Percentiles rank a stretch among this genome's conserved stretches.
phyloP scores from a whole-genome alignment of 306 rosid species.

The Cucumis sativus region DNA sequence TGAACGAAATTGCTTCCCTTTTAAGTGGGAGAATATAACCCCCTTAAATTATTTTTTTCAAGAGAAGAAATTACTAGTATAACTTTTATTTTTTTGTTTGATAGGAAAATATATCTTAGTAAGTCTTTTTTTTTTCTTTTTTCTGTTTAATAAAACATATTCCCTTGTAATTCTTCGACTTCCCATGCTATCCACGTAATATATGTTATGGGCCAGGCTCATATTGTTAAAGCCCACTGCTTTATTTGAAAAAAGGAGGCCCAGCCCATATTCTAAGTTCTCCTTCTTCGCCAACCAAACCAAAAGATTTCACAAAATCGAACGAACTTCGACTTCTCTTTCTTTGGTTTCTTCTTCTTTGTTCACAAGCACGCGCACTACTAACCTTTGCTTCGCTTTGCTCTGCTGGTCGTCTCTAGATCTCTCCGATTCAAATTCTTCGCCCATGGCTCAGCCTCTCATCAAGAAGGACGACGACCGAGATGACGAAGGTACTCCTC shows the following conservation, averaged over 20 bases:
- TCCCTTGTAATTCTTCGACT: no score
- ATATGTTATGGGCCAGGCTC: background rate
- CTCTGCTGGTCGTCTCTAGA: background rate
- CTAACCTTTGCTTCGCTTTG: background rate
- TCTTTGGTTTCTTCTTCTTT: background rate
- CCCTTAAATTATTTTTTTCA: no score
- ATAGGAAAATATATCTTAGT: no score
- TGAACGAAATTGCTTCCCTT: no score
- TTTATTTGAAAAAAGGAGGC: background rate
- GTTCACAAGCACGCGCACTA: background rate
- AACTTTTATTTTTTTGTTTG: no score
- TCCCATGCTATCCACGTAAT: no score
- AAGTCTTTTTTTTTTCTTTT: no score
- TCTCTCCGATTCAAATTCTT: slow-evolving; percentile 3
- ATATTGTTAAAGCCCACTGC: background rate
- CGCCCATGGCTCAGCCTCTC: slow-evolving; percentile 12
- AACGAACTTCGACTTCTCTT: background rate
- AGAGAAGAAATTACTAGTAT: no score
- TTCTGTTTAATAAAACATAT: no score
- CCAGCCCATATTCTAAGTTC: background rate
- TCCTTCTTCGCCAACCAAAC: background rate
- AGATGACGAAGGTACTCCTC: slow-evolving; percentile 62
- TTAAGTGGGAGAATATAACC: no score
- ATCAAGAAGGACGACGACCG: slow-evolving; percentile 16
- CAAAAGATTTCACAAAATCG: background rate